A percentile compares a stretch with the other conserved stretches of the same genome.
Evolutionary conservation across 495 filamentous ascomycete species (phyloP).

Genomic region (Mycothermus thermophilus): DNA sequence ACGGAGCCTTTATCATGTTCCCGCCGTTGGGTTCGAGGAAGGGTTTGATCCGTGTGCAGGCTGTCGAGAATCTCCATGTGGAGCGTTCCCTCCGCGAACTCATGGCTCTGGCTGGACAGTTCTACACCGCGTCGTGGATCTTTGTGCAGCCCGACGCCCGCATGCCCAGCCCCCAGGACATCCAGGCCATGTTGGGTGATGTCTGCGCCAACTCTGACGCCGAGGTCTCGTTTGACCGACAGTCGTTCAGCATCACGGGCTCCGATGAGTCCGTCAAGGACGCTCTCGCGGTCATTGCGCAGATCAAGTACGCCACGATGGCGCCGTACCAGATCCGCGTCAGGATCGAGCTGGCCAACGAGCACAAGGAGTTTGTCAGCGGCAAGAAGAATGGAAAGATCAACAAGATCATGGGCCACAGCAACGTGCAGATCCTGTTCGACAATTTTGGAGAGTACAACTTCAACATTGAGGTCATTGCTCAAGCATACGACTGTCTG

Average conservation of each 20-base stretch:
- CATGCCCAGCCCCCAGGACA: conserved; percentile 53
- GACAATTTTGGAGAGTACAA: conserved; percentile 99
- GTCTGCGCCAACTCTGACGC: conserved; percentile 93
- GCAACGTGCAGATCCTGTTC: conserved; percentile 97
- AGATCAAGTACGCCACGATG: conserved; percentile 77
- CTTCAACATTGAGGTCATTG: conserved; percentile 96
- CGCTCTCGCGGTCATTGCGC: conserved; percentile 80
- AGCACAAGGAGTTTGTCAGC: conserved; percentile 98
- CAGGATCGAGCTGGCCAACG: conserved; percentile 96
- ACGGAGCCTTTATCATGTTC: conserved; percentile 85
- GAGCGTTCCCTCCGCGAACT: conserved; percentile 89
- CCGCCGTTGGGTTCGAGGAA: conserved; percentile 71
- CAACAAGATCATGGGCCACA: conserved; percentile 99
- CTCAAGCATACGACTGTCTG: conserved; percentile 77
- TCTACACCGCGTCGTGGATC: conserved; percentile 96
- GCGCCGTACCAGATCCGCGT: conserved; percentile 86
- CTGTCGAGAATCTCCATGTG: conserved; percentile 78
- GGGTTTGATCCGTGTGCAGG: conserved; percentile 73
- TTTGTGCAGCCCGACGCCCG: conserved; percentile 63
- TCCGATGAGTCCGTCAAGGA: conserved; percentile 92
- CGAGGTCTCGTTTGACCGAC: conserved; percentile 85
- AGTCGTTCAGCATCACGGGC: conserved; percentile 85
- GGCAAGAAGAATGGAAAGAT: conserved; percentile 99
- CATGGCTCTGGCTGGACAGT: conserved; percentile 91
- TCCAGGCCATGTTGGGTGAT: conserved; percentile 81